These are phyloP conservation scores for Dryadomyces quercus-mongolicae DNA, from an alignment of 2,329 filamentous ascomycete genomes.

Conservation along the genomic window DNA sequence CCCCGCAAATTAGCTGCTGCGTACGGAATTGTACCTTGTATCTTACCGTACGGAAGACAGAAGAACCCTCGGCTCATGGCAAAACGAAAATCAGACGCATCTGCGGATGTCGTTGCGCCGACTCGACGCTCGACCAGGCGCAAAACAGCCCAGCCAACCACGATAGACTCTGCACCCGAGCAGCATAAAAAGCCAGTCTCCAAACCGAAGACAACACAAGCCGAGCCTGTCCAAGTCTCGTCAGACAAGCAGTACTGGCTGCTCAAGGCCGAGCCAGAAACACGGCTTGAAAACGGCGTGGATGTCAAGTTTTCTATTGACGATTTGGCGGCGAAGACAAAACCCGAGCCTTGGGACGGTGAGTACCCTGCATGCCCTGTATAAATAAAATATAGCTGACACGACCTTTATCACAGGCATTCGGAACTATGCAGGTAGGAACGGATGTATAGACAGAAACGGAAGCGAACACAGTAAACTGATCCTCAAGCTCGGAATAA, in stretches of 20 bases:
- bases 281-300: slow-evolving; percentile 71
- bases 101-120: neutral
- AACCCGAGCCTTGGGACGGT: slow-evolving; percentile 90
- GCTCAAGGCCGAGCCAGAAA: slow-evolving; percentile 80
- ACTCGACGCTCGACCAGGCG: slow-evolving; percentile 2
- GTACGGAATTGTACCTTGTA: too few relatives aligned
- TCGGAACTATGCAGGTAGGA: slow-evolving; percentile 32
- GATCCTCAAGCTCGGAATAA: slow-evolving; percentile 60
- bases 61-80: neutral
- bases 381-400: neutral
- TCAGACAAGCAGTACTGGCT: slow-evolving; percentile 52
- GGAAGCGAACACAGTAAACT: neutral
- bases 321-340: slow-evolving; percentile 58
- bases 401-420: slow-evolving; percentile 31
- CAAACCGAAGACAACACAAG: neutral
- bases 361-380: slow-evolving; percentile 7
- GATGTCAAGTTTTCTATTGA: slow-evolving; percentile 94
- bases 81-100: slow-evolving; percentile 5
- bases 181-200: neutral
- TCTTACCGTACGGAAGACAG: too few relatives aligned
- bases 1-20: too few relatives aligned
- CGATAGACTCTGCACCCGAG: neutral
- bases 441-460: neutral
- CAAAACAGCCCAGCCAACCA: neutral
- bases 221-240: neutral